Evolutionary conservation across 805 yeast genomes (phyloP).

Genomic region (Ogataea wickerhamii): DNA sequence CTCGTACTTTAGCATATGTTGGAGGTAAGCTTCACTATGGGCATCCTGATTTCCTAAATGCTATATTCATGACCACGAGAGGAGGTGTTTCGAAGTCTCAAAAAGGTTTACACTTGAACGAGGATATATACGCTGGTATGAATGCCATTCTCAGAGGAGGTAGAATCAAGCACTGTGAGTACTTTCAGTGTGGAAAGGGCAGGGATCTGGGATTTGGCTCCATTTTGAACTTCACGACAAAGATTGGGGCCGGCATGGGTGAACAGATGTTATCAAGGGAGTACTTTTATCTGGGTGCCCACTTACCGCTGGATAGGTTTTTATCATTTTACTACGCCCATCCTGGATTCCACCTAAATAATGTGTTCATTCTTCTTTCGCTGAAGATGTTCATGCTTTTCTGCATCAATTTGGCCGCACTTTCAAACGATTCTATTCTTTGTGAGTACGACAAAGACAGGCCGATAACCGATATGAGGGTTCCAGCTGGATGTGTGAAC

Average conservation of each 20-base stretch:
- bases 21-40: slow-evolving; percentile 87
- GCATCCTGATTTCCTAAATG: slow-evolving; percentile 79
- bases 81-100: slow-evolving; percentile 89
- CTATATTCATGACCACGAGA: slow-evolving; percentile 74
- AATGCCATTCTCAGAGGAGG: slow-evolving; percentile 77
- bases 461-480: slow-evolving; percentile 59
- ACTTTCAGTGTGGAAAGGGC: slow-evolving; percentile 83
- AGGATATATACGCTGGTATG: slow-evolving; percentile 86
- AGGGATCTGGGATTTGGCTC: slow-evolving; percentile 83
- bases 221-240: slow-evolving; percentile 75
- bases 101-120: slow-evolving; percentile 76
- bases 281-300: slow-evolving; percentile 74
- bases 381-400: slow-evolving; percentile 59
- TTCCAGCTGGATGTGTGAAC: slow-evolving; percentile 69
- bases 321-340: slow-evolving; percentile 80
- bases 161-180: slow-evolving; percentile 79
- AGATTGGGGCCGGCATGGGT: slow-evolving; percentile 90
- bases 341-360: slow-evolving; percentile 82
- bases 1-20: slow-evolving; percentile 75
- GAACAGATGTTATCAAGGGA: slow-evolving; percentile 83
- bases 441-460: slow-evolving; percentile 57
- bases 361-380: slow-evolving; percentile 68
- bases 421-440: slow-evolving; percentile 56
- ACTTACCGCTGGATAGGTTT: slow-evolving; percentile 73
- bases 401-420: slow-evolving; percentile 56